Conservation (phyloP, 352 stramenopile species). For the Pythium folliculosum region DNA sequence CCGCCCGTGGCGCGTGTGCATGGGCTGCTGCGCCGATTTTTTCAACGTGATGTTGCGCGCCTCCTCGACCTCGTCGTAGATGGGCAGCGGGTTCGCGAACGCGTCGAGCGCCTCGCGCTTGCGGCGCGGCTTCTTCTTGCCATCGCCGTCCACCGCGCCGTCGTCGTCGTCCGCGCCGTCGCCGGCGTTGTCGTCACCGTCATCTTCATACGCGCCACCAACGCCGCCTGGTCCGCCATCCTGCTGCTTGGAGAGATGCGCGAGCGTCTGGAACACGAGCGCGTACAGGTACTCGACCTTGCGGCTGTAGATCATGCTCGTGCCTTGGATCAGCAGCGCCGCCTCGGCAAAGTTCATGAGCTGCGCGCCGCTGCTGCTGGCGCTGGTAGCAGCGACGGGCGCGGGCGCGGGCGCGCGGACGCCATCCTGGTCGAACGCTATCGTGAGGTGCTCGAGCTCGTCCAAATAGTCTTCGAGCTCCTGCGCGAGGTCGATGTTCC, state of each 20-base stretch:
- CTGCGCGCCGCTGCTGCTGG: constrained; percentile 3
- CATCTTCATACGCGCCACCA: constrained; percentile 31
- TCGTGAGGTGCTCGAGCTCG: constrained; percentile 74
- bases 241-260: constrained; percentile 73
- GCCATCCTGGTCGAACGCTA: constrained; percentile 63
- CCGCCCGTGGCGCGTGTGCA: background rate
- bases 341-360: constrained; percentile 93
- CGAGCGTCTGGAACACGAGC: constrained; percentile 90
- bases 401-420: constrained; percentile 2
- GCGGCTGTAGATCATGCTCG: constrained; percentile 92
- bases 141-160: background rate
- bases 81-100: constrained; percentile 59
- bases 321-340: constrained; percentile 93
- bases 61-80: constrained; percentile 67
- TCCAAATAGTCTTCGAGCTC: constrained; percentile 92
- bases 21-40: background rate
- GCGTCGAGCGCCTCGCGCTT: constrained; percentile 31
- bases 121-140: constrained; percentile 12
- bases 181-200: constrained; percentile 26
- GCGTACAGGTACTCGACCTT: constrained; percentile 96
- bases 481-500: constrained; percentile 89
- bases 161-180: constrained; percentile 27
- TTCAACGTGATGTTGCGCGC: constrained; percentile 65
- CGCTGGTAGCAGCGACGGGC: background rate
- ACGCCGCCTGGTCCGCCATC: constrained; percentile 26